Evolutionary conservation across 345 rosid species (phyloP).

Genomic region (Camelina laxa): DNA sequence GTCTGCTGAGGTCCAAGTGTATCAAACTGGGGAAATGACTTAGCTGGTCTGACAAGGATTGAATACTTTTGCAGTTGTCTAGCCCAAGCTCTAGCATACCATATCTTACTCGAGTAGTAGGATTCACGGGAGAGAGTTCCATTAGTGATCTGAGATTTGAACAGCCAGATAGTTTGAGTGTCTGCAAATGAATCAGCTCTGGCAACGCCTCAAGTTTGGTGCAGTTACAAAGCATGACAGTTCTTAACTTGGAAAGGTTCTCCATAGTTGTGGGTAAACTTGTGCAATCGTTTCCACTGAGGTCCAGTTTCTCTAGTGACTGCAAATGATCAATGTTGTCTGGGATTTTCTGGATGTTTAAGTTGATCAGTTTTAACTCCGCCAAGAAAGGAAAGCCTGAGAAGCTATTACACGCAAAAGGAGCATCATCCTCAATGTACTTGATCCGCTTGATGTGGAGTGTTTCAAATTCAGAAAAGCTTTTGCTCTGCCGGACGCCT

Average conservation of each 20-base stretch:
- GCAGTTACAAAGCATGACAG: neutral
- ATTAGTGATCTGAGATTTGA: neutral
- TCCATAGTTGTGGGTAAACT: neutral
- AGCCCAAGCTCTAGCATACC: constrained; percentile 7
- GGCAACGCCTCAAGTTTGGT: neutral
- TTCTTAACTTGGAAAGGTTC: neutral
- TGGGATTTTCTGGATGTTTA: neutral
- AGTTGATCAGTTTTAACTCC: neutral
- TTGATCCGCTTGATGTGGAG: too few relatives aligned
- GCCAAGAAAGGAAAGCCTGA: too few relatives aligned
- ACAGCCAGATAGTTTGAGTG: constrained; percentile 2
- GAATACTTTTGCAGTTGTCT: neutral
- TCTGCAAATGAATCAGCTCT: neutral
- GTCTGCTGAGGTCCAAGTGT: neutral
- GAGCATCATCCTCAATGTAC: too few relatives aligned
- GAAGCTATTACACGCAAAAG: too few relatives aligned
- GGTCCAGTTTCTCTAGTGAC: constrained; percentile 14
- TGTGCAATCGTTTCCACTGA: neutral
- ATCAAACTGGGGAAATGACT: neutral
- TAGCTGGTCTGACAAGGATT: neutral
- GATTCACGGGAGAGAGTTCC: too few relatives aligned
- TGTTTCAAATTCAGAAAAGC: too few relatives aligned
- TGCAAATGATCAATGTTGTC: neutral
- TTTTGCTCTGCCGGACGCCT: too few relatives aligned
- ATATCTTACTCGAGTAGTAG: too few relatives aligned